Base-by-base conservation (phyloP, 331 rosid species). In the Quercus tomentella region DNA sequence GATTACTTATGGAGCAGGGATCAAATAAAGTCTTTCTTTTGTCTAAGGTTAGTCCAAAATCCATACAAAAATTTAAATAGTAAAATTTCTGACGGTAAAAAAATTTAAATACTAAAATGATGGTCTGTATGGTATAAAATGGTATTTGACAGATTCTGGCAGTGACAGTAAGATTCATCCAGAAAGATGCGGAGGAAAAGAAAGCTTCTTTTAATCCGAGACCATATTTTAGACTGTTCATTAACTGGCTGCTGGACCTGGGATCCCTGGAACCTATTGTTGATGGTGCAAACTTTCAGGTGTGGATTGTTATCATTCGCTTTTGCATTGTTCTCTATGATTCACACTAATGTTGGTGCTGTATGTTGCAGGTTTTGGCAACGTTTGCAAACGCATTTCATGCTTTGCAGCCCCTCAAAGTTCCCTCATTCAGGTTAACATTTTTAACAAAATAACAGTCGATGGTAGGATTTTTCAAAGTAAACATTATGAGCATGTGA, bases 251-350 rank as follows among this genome's bases (percentile, higher is more conserved):
- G 79, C 86, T 84, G 68, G 99, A 96, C 85, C 96, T 96, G 77
- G 93, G 98, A 55, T 89, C 97, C 56, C 84, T 91, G 81, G 99
- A 96, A 61, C 93, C 98, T 23, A 88, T 90, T 79, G 76, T 82
- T 66, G 98, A 93, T 77, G 98, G 97, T 85, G 94, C 98, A 80
- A 96, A 90, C 87, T 87, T 90, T 77, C 98, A 92, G 99, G 99
- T 96, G 37, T 74, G 84, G 62, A 73, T 85, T 23, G 73, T 18
- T 41, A 80, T 62, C 72, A 56, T 81, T 77, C 6, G 20, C 57
- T 49, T 81, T n/a, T 55, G 62, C 17, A 20, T 71, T 76, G 41
- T 56, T 41, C 51, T 74, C 30, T n/a, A 26, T 77, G 66, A 67
- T 62, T 70, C 70, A 75, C 70, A 75, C 74, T 80, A 28, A 76